These are phyloP conservation scores for Dryadomyces quercus-mongolicae DNA, from an alignment of 2,329 filamentous ascomycete genomes.

Conservation along the genomic window DNA sequence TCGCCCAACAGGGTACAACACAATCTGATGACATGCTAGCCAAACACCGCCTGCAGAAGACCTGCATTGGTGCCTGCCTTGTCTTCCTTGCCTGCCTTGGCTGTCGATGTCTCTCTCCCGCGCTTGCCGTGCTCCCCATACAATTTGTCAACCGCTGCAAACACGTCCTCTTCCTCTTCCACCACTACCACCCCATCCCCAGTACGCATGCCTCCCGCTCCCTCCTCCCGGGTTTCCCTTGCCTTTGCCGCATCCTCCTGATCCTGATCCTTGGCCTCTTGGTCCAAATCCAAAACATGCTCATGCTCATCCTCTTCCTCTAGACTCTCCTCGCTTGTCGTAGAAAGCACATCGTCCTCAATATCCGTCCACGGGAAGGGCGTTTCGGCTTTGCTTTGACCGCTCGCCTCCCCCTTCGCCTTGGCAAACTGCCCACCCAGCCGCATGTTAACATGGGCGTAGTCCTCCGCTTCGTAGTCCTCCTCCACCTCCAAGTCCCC, in stretches of 20 bases:
- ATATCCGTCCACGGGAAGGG: not conserved
- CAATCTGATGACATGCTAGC: not conserved
- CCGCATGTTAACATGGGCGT: slow-evolving; percentile 1
- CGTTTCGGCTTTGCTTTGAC: not conserved
- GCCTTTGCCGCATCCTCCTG: not conserved
- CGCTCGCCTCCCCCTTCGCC: not conserved
- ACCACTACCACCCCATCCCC: not conserved
- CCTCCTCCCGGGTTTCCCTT: not conserved
- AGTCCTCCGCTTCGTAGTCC: not conserved
- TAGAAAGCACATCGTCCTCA: slow-evolving; percentile 1
- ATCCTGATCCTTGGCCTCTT: not conserved
- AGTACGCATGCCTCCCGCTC: not conserved
- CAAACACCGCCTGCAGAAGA: not conserved
- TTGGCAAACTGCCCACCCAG: not conserved
- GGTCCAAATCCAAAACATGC: no score
- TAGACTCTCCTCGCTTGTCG: slow-evolving; percentile 4
- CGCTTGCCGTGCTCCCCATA: not conserved
- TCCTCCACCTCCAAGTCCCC: not conserved
- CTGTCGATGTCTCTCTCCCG: not conserved
- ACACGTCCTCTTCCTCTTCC: not conserved
- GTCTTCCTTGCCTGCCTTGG: not conserved
- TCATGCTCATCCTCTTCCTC: not conserved
- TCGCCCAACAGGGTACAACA: no score
- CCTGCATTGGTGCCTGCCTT: no score
- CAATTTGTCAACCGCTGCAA: slow-evolving; percentile 1